Percentiles rank a stretch among this genome's conserved stretches.
Evolutionary conservation across 352 stramenopile genomes (phyloP).

Genomic region (Globisporangium solare): DNA sequence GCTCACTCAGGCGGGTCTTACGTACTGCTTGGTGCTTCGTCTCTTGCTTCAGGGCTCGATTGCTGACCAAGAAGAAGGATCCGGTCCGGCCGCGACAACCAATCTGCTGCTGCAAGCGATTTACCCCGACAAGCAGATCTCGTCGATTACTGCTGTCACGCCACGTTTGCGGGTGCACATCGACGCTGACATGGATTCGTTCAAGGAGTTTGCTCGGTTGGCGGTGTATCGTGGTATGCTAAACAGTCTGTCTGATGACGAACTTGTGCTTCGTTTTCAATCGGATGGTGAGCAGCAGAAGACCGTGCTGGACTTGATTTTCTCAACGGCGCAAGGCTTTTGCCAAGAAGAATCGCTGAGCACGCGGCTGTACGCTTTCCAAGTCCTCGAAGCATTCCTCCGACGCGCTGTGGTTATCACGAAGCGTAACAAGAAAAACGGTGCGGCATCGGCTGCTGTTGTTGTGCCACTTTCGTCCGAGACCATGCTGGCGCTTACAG

Average conservation of each 20-base stretch:
- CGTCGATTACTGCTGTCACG: neutral
- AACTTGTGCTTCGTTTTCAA: slow-evolving; percentile 30
- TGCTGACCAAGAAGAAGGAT: too few species aligned
- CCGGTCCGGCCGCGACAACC: neutral
- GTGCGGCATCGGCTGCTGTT: neutral
- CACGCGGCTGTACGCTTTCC: slow-evolving; percentile 74
- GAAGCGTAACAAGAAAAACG: slow-evolving; percentile 19
- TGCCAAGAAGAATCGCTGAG: slow-evolving; percentile 61
- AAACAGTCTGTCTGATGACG: slow-evolving; percentile 55
- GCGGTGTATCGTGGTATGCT: slow-evolving; percentile 64
- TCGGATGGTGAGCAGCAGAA: slow-evolving; percentile 6
- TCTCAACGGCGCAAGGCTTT: slow-evolving; percentile 40
- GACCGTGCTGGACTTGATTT: slow-evolving; percentile 51
- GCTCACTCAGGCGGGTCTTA: slow-evolving; percentile 67
- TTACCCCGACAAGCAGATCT: too few species aligned
- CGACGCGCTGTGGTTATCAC: slow-evolving; percentile 49
- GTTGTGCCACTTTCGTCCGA: slow-evolving; percentile 13
- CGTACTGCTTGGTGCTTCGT: slow-evolving; percentile 62
- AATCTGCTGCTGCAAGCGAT: neutral
- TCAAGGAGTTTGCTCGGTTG: slow-evolving; percentile 51
- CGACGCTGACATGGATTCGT: slow-evolving; percentile 31
- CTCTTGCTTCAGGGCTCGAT: slow-evolving; percentile 35
- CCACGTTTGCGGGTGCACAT: slow-evolving; percentile 25
- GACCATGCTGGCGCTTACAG: slow-evolving; percentile 49
- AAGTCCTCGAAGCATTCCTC: slow-evolving; percentile 74